Evolutionary conservation across 2,329 filamentous ascomycete species (phyloP), one percentile per base, ranked within the genome.

Genomic region (Exserohilum rostratum): DNA sequence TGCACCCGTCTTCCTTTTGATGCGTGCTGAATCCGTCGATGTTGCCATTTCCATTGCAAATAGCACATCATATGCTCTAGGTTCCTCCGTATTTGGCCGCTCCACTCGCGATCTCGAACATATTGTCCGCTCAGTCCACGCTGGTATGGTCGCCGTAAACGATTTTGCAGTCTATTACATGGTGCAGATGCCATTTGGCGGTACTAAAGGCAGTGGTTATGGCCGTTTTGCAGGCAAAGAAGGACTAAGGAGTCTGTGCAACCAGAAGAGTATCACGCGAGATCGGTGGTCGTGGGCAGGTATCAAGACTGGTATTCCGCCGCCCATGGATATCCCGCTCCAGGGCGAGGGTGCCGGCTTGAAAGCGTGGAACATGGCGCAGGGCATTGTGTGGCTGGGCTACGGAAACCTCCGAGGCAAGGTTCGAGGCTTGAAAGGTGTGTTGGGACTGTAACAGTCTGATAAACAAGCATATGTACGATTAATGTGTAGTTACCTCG

Each of bases 111-210:
- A 80, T 1, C 80, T 96, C 1, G 76, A 83, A 13, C 79, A 79
- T 13, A 85, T 96, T 25, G 86, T 93, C 1, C 77, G 77, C 17
- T 85, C 86, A 20, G 82, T 97, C 46, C 85, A 88, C 58, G 87
- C 90, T 0, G 95, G 95, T 39, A 97, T 96, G 90, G 90, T 98
- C 0, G 87, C 91, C 20, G 85, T 99, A 64, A 99, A 99, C 73
- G 95, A 99, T 78, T 99, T 99, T 70, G 95, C 88, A 17, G 89
- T 87, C 25, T 97, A 87, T 75, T 99, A 99, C 72, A 91, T 93
- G 47, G 93, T 96, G 6, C 92, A 96, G 76, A 79, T 99, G 34
- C 95, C 95, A 0, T 99, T 99, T 76, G 95, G 95, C 33, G 95
- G 93, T 49, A 87, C 90, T n/a, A 87, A 85, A 53, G 93, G 92